phyloP scores from a whole-genome alignment of 257 asterid genomes.

The Vinca minor region DNA sequence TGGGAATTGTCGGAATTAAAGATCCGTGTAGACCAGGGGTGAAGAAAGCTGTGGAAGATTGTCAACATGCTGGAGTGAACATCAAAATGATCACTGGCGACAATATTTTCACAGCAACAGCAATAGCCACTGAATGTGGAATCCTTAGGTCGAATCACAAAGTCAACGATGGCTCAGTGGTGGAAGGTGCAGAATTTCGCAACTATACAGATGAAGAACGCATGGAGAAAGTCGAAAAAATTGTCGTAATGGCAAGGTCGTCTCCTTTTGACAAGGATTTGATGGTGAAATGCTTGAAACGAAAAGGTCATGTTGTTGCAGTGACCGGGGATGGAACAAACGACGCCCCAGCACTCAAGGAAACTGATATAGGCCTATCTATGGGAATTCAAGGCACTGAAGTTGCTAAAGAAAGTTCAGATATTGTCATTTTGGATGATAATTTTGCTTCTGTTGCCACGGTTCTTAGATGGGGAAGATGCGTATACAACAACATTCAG shows the following conservation, averaged over 20 bases:
- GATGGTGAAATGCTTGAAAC: slow-evolving; percentile 57
- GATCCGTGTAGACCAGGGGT: slow-evolving; percentile 63
- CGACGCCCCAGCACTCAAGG: slow-evolving; percentile 62
- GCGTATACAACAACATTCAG: slow-evolving; percentile 57
- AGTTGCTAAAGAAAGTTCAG: slow-evolving; percentile 65
- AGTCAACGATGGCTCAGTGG: slow-evolving; percentile 24
- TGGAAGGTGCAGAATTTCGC: slow-evolving; percentile 61
- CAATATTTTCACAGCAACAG: slow-evolving; percentile 61
- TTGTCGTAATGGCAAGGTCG: slow-evolving; percentile 60
- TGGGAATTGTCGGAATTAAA: slow-evolving; percentile 56
- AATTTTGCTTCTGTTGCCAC: slow-evolving; percentile 54
- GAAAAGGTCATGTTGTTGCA: slow-evolving; percentile 65
- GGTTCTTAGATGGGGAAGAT: slow-evolving; percentile 42
- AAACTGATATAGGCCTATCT: slow-evolving; percentile 62
- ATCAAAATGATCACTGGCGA: slow-evolving; percentile 81
- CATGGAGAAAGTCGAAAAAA: slow-evolving; percentile 47
- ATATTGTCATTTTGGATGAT: slow-evolving; percentile 61
- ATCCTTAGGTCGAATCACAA: slow-evolving; percentile 28
- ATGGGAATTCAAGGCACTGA: slow-evolving; percentile 74
- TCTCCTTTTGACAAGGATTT: slow-evolving; percentile 71
- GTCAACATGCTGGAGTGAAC: slow-evolving; percentile 52
- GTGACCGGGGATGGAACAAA: slow-evolving; percentile 71
- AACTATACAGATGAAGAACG: slow-evolving; percentile 48
- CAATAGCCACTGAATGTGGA: slow-evolving; percentile 76
- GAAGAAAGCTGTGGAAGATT: slow-evolving; percentile 52